Evolutionary conservation across 1,284 basidiomycete genomes (phyloP).

Genomic region (Ustilago curta): DNA sequence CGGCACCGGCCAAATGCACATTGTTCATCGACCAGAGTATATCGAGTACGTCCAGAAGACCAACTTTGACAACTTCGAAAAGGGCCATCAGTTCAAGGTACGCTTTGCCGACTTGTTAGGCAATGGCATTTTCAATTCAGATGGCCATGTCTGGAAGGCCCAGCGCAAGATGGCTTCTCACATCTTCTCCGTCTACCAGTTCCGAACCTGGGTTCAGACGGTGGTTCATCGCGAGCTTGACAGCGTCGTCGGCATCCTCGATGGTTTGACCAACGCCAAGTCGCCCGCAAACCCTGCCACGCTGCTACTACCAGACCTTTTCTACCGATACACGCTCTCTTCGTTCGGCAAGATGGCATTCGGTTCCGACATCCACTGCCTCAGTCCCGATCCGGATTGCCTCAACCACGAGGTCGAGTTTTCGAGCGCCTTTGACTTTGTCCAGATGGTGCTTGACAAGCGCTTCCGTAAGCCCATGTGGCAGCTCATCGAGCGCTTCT

Average conservation of each 20-base stretch:
- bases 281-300: conserved; percentile 28
- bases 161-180: conserved; percentile 64
- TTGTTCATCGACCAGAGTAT: conserved; percentile 54
- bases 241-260: conserved; percentile 44
- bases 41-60: conserved; percentile 67
- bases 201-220: conserved; percentile 55
- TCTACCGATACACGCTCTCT: conserved; percentile 60
- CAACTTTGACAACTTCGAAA: conserved; percentile 65
- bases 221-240: conserved; percentile 59
- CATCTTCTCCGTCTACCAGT: conserved; percentile 63
- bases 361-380: conserved; percentile 45
- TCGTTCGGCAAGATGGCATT: conserved; percentile 60
- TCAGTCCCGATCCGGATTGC: conserved; percentile 32
- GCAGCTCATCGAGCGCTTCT: conserved; percentile 43
- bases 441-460: conserved; percentile 52
- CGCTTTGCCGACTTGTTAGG: conserved; percentile 55
- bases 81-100: conserved; percentile 47
- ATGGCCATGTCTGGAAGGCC: conserved; percentile 63
- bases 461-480: conserved; percentile 45
- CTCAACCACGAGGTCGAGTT: conserved; percentile 42
- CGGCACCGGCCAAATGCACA: conserved; percentile 39
- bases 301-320: conserved; percentile 48
- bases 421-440: conserved; percentile 52
- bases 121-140: conserved; percentile 62
- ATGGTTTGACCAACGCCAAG: conserved; percentile 25